These are phyloP conservation scores for Ceratobasidium theobromae DNA, from an alignment of 1,284 basidiomycete species.

Conservation along the genomic window DNA sequence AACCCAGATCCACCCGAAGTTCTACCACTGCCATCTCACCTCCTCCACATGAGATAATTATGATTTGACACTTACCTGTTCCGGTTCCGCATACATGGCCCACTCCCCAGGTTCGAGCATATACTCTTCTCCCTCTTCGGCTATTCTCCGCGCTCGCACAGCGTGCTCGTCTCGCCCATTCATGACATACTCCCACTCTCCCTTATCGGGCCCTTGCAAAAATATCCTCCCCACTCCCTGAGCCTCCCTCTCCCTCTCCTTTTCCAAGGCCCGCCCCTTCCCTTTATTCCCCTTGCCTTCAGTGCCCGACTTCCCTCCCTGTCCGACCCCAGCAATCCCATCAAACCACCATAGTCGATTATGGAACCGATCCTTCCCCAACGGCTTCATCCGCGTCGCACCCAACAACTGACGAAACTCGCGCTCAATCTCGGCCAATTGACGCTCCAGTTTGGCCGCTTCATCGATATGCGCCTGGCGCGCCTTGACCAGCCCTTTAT, in stretches of 20 bases:
- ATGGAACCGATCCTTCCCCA: conserved; percentile 91
- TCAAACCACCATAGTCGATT: conserved; percentile 99
- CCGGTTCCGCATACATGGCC: conserved; percentile 83
- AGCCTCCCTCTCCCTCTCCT: conserved; percentile 34
- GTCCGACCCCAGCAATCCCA: conserved; percentile 82
- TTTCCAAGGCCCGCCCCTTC: conserved; percentile 14
- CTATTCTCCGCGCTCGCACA: conserved; percentile 57
- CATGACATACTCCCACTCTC: conserved; percentile 66
- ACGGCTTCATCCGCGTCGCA: conserved; percentile 78
- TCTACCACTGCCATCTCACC: conserved; percentile 8
- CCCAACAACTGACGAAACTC: conserved; percentile 89
- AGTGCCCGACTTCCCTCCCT: conserved; percentile 71
- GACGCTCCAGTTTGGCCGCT: conserved; percentile 72
- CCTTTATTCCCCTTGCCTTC: conserved; percentile 47
- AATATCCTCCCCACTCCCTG: conserved; percentile 90
- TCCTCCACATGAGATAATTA: not conserved
- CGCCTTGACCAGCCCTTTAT: conserved; percentile 70
- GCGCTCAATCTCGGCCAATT: conserved; percentile 84
- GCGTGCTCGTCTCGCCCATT: conserved; percentile 51
- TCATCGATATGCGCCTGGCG: conserved; percentile 85
- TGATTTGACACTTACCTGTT: conserved; percentile 62
- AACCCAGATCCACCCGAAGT: not conserved
- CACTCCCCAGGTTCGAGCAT: conserved; percentile 78
- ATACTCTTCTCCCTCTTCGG: conserved; percentile 77
- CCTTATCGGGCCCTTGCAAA: conserved; percentile 82